Conservation (phyloP, 2,329 filamentous ascomycete genomes). For the Diplodia mutila region DNA sequence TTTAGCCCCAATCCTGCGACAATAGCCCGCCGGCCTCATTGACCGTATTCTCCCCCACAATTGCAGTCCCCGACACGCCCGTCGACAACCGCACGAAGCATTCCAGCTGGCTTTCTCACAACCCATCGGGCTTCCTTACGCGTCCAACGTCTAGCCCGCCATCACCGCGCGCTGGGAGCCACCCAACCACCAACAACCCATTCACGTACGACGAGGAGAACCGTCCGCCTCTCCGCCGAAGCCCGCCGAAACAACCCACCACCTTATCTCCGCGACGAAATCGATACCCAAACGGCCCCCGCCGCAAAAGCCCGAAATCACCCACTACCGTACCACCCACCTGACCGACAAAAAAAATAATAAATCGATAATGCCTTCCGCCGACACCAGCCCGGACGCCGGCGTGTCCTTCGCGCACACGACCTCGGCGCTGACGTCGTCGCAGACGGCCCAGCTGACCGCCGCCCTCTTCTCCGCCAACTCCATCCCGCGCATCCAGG, state of each 20-base stretch:
- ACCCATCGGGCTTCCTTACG: neutral
- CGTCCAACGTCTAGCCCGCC: neutral
- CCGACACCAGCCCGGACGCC: slow-evolving; percentile 28
- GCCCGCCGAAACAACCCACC: neutral
- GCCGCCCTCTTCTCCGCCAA: slow-evolving; percentile 51
- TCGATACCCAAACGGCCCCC: neutral
- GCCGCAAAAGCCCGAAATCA: neutral
- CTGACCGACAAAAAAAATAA: neutral
- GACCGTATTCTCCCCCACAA: slow-evolving; percentile 4
- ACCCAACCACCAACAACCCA: neutral
- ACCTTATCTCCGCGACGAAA: neutral
- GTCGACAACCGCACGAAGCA: neutral
- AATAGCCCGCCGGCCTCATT: neutral
- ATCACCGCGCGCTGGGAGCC: neutral
- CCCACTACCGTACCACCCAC: neutral
- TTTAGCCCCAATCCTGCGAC: neutral
- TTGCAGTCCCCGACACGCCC: neutral
- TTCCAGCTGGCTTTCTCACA: neutral
- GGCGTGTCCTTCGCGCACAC: slow-evolving; percentile 34
- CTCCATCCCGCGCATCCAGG: slow-evolving; percentile 60
- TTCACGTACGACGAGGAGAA: neutral
- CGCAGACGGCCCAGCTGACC: slow-evolving; percentile 50
- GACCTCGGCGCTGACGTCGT: slow-evolving; percentile 45
- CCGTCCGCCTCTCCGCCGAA: neutral
- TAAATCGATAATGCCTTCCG: slow-evolving; percentile 26